These are phyloP conservation scores for Santalum album DNA, from an alignment of 164 flowering plant species.

Conservation along the genomic window DNA sequence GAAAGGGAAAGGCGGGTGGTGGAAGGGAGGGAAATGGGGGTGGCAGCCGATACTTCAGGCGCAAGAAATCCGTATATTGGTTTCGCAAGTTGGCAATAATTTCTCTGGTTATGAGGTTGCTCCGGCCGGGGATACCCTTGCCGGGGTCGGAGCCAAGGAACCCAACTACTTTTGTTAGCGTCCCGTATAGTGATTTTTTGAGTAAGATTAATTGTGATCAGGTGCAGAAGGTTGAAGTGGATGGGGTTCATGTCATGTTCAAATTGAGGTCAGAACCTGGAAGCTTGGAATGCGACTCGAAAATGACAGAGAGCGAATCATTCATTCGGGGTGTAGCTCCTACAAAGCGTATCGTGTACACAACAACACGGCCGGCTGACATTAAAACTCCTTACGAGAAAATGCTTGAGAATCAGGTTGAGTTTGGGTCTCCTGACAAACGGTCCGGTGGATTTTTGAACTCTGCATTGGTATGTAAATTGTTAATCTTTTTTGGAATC, in stretches of 20 bases:
- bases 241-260: conserved; percentile 88
- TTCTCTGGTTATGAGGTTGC: conserved; percentile 69
- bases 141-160: conserved; percentile 75
- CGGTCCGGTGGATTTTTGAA: conserved; percentile 84
- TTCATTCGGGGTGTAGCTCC: conserved; percentile 54
- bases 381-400: conserved; percentile 92
- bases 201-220: conserved; percentile 63
- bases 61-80: conserved; percentile 69
- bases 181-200: conserved; percentile 92
- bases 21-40: conserved; percentile 57
- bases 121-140: conserved; percentile 70
- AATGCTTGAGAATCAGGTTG: conserved; percentile 89
- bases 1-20: conserved; percentile 47
- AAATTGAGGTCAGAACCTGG: conserved; percentile 46
- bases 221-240: conserved; percentile 90
- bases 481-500: no score
- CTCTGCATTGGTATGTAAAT: conserved; percentile 68
- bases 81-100: conserved; percentile 77
- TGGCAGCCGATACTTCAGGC: conserved; percentile 87
- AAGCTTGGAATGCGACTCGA: conserved; percentile 24
- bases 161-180: conserved; percentile 54
- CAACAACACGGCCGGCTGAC: conserved; percentile 80
- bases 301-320: conserved; percentile 56
- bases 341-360: conserved; percentile 68
- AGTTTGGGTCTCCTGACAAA: conserved; percentile 97